These are phyloP conservation scores for Aspergillus haitiensis DNA, from an alignment of 495 filamentous ascomycete species.

Conservation along the genomic window DNA sequence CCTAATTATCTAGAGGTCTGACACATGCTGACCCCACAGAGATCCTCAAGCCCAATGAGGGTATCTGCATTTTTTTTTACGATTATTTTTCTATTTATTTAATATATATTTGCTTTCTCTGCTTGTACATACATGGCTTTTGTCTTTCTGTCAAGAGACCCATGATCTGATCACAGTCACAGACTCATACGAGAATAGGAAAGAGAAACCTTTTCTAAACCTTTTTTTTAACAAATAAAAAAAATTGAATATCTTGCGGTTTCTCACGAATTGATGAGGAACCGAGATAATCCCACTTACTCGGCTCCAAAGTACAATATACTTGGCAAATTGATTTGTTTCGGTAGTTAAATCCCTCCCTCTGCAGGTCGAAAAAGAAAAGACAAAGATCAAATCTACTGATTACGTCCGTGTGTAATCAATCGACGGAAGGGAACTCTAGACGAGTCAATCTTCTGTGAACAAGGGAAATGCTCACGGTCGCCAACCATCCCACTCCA, in stretches of 20 bases:
- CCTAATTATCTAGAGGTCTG: conserved; percentile 9
- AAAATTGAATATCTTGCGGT: background rate
- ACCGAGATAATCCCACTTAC: conserved; percentile 2
- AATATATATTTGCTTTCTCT: no score
- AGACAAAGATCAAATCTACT: conserved; percentile 10
- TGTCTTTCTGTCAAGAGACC: conserved; percentile 2
- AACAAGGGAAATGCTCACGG: background rate
- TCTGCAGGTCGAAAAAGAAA: conserved; percentile 11
- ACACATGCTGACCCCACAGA: conserved; percentile 24
- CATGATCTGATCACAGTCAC: conserved; percentile 28
- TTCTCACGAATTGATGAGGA: conserved; percentile 1
- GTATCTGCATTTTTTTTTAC: conserved; percentile 15
- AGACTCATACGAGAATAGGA: conserved; percentile 11
- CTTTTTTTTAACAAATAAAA: no score
- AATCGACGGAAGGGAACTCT: background rate
- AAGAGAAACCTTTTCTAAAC: background rate
- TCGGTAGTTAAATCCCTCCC: conserved; percentile 9
- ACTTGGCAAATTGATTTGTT: conserved; percentile 11
- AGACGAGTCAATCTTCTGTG: conserved; percentile 8
- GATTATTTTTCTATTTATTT: no score
- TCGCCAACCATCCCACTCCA: conserved; percentile 8
- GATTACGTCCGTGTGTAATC: background rate
- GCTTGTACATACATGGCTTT: background rate
- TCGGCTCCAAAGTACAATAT: background rate
- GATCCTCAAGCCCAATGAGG: conserved; percentile 20